phyloP scores from a whole-genome alignment of 192 early-diverging fungal species.

The Umbelopsis vinacea region DNA sequence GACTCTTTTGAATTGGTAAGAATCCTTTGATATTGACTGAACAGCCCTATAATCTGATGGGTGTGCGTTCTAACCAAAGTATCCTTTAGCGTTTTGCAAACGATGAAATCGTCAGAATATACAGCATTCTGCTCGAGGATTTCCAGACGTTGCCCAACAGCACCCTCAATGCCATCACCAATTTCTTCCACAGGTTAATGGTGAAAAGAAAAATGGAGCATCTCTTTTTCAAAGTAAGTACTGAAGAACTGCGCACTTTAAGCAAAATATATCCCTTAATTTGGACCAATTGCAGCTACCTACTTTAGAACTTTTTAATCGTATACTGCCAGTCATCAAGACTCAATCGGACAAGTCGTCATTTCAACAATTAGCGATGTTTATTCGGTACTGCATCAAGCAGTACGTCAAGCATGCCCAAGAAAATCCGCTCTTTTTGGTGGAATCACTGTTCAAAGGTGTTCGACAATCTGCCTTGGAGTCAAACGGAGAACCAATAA shows the following conservation, averaged over 20 bases:
- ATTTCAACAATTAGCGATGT: constrained; percentile 53
- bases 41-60: not conserved
- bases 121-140: constrained; percentile 58
- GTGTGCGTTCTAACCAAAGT: not conserved
- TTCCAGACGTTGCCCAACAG: constrained; percentile 54
- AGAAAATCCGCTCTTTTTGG: constrained; percentile 59
- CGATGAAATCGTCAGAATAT: constrained; percentile 55
- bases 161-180: constrained; percentile 57
- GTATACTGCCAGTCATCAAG: constrained; percentile 47
- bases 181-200: constrained; percentile 70
- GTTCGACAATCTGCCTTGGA: constrained; percentile 35
- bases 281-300: constrained; percentile 41
- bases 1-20: constrained; percentile 52
- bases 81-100: constrained; percentile 55
- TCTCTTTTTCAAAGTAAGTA: constrained; percentile 60
- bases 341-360: constrained; percentile 33
- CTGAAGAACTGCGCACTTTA: not conserved
- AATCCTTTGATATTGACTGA: not conserved
- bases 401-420: constrained; percentile 60
- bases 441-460: constrained; percentile 63
- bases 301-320: constrained; percentile 65
- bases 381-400: constrained; percentile 54
- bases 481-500: constrained; percentile 18
- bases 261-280: not conserved
- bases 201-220: constrained; percentile 57